Conservation (phyloP, 2,329 filamentous ascomycete species). For the Fusarium citri region DNA sequence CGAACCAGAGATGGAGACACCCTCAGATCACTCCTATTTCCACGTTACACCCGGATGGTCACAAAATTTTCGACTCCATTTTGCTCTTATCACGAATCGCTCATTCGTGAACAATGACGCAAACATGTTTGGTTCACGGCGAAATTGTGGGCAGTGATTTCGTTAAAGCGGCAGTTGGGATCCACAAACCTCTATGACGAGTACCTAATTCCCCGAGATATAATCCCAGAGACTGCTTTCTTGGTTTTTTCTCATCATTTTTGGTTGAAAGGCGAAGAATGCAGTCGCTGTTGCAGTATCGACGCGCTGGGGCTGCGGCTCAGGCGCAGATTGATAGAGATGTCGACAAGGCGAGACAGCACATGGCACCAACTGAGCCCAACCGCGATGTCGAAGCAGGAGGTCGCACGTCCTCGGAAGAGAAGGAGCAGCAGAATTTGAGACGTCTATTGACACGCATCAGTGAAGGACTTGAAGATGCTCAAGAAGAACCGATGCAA, state of each 20-base stretch:
- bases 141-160: not conserved
- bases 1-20: not conserved
- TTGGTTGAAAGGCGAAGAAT: not conserved
- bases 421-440: not conserved
- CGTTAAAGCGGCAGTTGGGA: not conserved
- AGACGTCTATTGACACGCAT: not conserved
- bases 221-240: not conserved
- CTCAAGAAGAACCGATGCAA: conserved; percentile 2
- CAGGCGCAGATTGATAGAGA: conserved; percentile 40
- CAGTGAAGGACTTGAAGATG: not conserved
- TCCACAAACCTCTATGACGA: conserved; percentile 17
- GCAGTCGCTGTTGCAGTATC: conserved; percentile 40
- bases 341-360: conserved; percentile 15
- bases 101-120: conserved; percentile 14
- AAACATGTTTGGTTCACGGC: not conserved
- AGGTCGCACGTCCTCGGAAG: not conserved
- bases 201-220: not conserved
- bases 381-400: conserved; percentile 1
- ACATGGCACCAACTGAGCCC: not conserved
- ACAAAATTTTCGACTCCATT: conserved; percentile 12
- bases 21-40: not conserved
- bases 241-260: not conserved
- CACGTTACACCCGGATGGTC: conserved; percentile 3
- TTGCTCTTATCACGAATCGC: conserved; percentile 15
- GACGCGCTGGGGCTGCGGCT: conserved; percentile 31